Percentiles rank a stretch among this genome's conserved stretches.
These are phyloP conservation scores for Falciphora oryzae DNA, from an alignment of 2,329 filamentous ascomycete genomes.

Conservation along the genomic window DNA sequence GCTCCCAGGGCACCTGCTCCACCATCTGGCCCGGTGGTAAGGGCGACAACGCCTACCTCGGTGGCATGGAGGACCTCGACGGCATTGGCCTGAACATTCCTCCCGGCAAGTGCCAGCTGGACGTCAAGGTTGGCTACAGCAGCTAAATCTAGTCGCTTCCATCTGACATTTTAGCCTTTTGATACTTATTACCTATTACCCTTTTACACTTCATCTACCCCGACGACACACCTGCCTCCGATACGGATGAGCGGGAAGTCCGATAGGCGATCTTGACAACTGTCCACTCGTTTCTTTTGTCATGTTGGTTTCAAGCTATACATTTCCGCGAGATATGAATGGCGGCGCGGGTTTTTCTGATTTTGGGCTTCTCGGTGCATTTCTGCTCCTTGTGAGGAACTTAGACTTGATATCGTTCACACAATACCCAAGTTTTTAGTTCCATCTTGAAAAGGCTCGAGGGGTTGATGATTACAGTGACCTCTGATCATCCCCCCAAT, in stretches of 20 bases:
- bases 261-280: conserved; percentile 7
- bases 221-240: not conserved
- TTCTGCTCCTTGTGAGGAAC: not conserved
- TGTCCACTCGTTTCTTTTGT: conserved; percentile 6
- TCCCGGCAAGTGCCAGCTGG: conserved; percentile 17
- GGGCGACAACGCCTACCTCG: conserved; percentile 28
- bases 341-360: not conserved
- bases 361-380: not conserved
- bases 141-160: conserved; percentile 2
- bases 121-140: conserved; percentile 19
- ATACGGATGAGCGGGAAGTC: not conserved
- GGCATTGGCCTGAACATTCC: conserved; percentile 30
- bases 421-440: not conserved
- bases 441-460: not conserved
- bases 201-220: conserved; percentile 1
- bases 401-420: conserved; percentile 1
- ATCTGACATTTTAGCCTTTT: not conserved
- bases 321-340: not conserved
- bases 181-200: not conserved
- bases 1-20: conserved; percentile 31
- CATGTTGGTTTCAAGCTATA: not conserved
- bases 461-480: not conserved
- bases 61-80: conserved; percentile 26
- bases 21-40: conserved; percentile 24
- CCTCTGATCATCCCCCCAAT: not conserved